Conservation (phyloP, 2,329 filamentous ascomycete genomes). For the Ascosphaera apis region DNA sequence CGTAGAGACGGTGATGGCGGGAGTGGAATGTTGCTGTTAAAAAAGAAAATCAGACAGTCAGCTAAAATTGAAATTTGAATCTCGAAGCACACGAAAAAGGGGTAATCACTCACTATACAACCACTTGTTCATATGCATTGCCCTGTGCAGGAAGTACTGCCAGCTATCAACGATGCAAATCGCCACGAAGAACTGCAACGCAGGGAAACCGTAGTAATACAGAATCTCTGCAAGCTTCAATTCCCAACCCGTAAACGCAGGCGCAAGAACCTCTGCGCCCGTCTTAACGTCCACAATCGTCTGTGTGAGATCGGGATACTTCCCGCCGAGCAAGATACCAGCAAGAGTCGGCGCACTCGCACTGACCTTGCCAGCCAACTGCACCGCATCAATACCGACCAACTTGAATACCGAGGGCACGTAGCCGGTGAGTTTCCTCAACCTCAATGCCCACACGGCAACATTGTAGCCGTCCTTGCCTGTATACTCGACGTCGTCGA, state of each 20-base stretch:
- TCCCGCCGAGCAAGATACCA: conserved; percentile 53
- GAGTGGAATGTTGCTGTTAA: conserved; percentile 62
- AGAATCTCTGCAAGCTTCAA: conserved; percentile 47
- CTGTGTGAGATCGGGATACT: conserved; percentile 49
- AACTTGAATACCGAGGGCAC: conserved; percentile 48
- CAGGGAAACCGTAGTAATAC: conserved; percentile 59
- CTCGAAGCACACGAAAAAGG: background rate
- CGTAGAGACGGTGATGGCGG: conserved; percentile 87
- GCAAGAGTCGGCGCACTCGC: conserved; percentile 50
- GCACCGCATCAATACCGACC: conserved; percentile 52
- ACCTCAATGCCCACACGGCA: conserved; percentile 66
- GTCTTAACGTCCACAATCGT: conserved; percentile 23
- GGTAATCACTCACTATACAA: conserved; percentile 69
- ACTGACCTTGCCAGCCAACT: conserved; percentile 53
- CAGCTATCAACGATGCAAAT: conserved; percentile 72
- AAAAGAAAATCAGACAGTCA: conserved; percentile 4
- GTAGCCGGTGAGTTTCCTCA: conserved; percentile 57
- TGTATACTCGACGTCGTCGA: conserved; percentile 48
- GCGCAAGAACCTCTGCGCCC: conserved; percentile 26
- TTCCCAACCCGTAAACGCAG: conserved; percentile 71
- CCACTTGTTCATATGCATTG: conserved; percentile 96
- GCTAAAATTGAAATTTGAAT: background rate
- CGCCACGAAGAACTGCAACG: conserved; percentile 51
- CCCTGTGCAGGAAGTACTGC: conserved; percentile 93
- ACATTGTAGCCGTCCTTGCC: conserved; percentile 72